Percentiles rank a stretch among this genome's conserved stretches.
Evolutionary conservation across 768 basidiomycete genomes (phyloP).

Genomic region (Cystofilobasidium macerans): DNA sequence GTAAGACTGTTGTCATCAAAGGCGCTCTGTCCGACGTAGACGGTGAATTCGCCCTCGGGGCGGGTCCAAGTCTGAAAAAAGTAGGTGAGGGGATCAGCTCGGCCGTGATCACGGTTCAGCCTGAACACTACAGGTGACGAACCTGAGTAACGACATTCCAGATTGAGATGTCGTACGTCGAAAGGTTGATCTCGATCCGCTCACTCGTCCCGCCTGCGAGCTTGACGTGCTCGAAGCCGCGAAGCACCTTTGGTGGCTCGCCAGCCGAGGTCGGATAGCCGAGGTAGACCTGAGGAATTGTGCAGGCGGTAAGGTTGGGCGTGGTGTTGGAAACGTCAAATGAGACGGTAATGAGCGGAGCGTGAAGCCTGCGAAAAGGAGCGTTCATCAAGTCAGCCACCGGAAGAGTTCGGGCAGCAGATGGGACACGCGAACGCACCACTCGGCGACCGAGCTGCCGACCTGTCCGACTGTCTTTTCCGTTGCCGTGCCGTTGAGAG

Average conservation of each 20-base stretch:
- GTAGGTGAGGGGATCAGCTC: too few species aligned
- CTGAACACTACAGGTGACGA: not conserved
- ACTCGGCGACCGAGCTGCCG: constrained; percentile 3
- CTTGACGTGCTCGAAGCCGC: constrained; percentile 29
- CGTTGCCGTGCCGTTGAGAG: not conserved
- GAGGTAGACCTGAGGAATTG: constrained; percentile 38
- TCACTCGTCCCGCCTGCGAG: constrained; percentile 35
- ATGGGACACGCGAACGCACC: not conserved
- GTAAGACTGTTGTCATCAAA: constrained; percentile 2
- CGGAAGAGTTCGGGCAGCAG: not conserved
- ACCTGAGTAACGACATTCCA: constrained; percentile 19
- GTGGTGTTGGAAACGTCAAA: constrained; percentile 61
- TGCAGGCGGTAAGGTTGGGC: constrained; percentile 52
- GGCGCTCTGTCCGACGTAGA: constrained; percentile 4
- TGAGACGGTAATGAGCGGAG: not conserved
- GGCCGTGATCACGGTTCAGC: not conserved
- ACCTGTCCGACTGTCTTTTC: too few species aligned
- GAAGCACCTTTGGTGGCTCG: constrained; percentile 29
- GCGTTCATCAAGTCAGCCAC: not conserved
- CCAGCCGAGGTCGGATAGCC: constrained; percentile 24
- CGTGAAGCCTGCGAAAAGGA: constrained; percentile 9
- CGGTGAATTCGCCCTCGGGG: constrained; percentile 14
- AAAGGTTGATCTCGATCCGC: constrained; percentile 9
- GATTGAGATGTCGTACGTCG: constrained; percentile 6
- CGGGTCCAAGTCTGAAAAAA: constrained; percentile 8